These are phyloP conservation scores for Suhomyces anneliseae DNA, from an alignment of 1,139 yeast genomes.

Conservation along the genomic window DNA sequence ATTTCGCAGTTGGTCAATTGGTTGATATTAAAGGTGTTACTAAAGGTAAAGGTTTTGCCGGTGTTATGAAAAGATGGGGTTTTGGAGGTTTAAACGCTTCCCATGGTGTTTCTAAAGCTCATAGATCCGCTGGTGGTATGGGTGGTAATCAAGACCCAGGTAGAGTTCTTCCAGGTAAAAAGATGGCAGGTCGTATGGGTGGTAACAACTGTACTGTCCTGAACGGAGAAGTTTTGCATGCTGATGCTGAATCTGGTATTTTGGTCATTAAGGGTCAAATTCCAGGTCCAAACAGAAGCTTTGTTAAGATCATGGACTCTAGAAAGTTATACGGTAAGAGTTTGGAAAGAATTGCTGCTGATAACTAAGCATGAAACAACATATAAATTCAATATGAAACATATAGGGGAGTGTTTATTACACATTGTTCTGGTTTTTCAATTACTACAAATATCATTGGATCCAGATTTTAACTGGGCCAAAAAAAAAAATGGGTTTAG, in stretches of 20 bases:
- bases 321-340: conserved; percentile 42
- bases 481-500: too few relatives aligned
- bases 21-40: conserved; percentile 79
- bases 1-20: conserved; percentile 77
- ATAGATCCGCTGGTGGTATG: conserved; percentile 96
- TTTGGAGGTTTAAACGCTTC: conserved; percentile 88
- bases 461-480: too few relatives aligned
- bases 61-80: conserved; percentile 97
- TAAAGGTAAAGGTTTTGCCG: conserved; percentile 97
- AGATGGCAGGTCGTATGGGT: conserved; percentile 99
- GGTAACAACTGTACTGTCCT: conserved; percentile 69
- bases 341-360: neutral
- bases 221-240: conserved; percentile 74
- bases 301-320: conserved; percentile 79
- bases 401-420: neutral
- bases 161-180: conserved; percentile 93
- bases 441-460: too few relatives aligned
- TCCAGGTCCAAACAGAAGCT: conserved; percentile 83
- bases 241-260: conserved; percentile 78
- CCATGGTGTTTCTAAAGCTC: conserved; percentile 94
- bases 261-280: conserved; percentile 85
- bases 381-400: neutral
- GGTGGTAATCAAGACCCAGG: conserved; percentile 97
- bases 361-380: neutral
- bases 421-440: too few relatives aligned